Base-by-base conservation (phyloP, 805 yeast genomes). In the Spathaspora hagerdaliae region DNA sequence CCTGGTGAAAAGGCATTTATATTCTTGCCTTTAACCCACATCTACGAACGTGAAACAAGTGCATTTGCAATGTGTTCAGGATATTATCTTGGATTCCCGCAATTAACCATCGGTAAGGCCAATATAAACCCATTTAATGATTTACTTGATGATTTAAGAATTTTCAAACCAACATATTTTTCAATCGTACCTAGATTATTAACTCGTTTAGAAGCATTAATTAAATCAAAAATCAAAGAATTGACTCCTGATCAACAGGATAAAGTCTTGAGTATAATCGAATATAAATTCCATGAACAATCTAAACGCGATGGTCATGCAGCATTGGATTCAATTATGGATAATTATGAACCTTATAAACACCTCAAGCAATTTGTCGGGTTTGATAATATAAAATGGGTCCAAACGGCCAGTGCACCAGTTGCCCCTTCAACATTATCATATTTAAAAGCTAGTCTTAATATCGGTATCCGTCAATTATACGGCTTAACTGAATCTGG, bases 401-500 rank as follows among this genome's bases (percentile, higher is more conserved):
- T 60, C 15, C 55, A 60, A 41, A 63, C 69, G 10, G 75, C 91
- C 15, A 81, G 87, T 31, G 90, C 91, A 2, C 92, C 92, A 19
- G 71, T 85, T 49, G 70, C 85, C 15, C 73, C 75, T 15, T 81
- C 76, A 32, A 81, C 88, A 1, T 69, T 83, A 33, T 63, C 67
- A 47, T 85, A 82, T 58, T 63, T 85, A 54, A 75, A 80, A 54
- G 81, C 81, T 13, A 73, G 81, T 1, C 71, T 85, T 43, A 78
- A 77, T 48, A 61, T 77, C 47, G 79, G 77, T 67, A 75, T 78
- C 47, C 50, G 63, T 9, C 89, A 83, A 63, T 91, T 91, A 10
- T 85, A 83, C 60, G 91, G 91, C 2, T 70, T 82, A 36, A 81
- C 87, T 3, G 89, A 83, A 58, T 85, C 84, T 2, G 83, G 82